Percentiles rank a stretch among this genome's conserved stretches.
Conservation (phyloP, 768 basidiomycete species). For the Hericium rajendrae region DNA sequence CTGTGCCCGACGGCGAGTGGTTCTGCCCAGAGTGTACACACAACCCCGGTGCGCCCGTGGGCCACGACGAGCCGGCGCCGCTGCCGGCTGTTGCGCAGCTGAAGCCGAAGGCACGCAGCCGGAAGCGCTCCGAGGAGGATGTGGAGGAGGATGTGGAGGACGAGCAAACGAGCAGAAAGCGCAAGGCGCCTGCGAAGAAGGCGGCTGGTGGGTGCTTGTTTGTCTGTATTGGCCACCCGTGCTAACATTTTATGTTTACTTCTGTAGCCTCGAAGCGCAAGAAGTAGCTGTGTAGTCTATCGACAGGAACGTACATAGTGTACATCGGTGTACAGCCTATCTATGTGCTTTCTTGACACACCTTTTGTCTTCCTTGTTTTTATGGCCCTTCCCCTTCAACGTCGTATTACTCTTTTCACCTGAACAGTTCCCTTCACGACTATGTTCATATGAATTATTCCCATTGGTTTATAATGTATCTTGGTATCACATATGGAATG, state of each 20-base stretch:
- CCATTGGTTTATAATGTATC: background rate
- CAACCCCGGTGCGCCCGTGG: slow-evolving; percentile 43
- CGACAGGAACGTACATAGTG: too few species aligned
- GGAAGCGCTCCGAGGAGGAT: slow-evolving; percentile 16
- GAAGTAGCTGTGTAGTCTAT: slow-evolving; percentile 19
- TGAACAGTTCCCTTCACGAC: background rate
- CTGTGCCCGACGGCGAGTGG: slow-evolving; percentile 86
- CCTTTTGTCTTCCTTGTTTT: too few species aligned
- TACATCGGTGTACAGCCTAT: too few species aligned
- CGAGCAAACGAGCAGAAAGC: slow-evolving; percentile 24
- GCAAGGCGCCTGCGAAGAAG: slow-evolving; percentile 34
- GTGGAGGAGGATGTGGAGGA: slow-evolving; percentile 14
- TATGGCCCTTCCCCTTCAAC: too few species aligned
- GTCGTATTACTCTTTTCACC: too few species aligned
- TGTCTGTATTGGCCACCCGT: background rate
- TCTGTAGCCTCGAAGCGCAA: slow-evolving; percentile 28
- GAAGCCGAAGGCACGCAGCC: slow-evolving; percentile 6
- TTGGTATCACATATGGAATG: background rate
- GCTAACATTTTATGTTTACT: background rate
- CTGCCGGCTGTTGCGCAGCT: slow-evolving; percentile 1
- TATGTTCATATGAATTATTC: background rate
- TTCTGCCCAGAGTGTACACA: slow-evolving; percentile 72
- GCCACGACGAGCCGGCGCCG: slow-evolving; percentile 8
- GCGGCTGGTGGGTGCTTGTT: slow-evolving; percentile 25
- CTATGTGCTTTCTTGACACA: too few species aligned